Evolutionary conservation across 2,329 filamentous ascomycete species (phyloP).

Genomic region (Neofusicoccum laricinum): DNA sequence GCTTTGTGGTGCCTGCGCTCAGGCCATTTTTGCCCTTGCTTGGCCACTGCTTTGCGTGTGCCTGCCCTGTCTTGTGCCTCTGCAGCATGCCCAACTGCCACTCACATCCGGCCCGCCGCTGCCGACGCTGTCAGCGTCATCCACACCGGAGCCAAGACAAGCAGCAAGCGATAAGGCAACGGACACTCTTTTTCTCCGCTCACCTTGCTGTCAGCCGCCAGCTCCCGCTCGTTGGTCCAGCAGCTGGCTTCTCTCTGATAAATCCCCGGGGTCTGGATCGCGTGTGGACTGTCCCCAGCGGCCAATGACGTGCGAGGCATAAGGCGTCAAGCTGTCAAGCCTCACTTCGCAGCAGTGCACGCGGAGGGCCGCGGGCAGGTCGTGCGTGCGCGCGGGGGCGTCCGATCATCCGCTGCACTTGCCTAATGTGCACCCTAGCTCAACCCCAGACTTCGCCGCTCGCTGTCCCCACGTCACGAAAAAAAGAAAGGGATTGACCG

Average conservation of each 20-base stretch:
- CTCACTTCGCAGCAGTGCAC: neutral
- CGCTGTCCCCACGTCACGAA: neutral
- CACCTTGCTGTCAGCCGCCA: neutral
- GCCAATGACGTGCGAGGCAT: neutral
- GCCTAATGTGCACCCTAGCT: neutral
- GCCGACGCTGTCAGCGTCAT: too few relatives aligned
- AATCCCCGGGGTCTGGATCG: neutral
- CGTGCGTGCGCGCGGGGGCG: neutral
- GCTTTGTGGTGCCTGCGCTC: neutral
- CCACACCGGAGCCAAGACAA: neutral
- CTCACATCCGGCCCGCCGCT: too few relatives aligned
- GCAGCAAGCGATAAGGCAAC: neutral
- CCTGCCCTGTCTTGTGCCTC: neutral
- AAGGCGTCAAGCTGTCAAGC: neutral
- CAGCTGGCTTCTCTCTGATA: neutral
- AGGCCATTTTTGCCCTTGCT: neutral
- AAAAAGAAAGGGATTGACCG: neutral
- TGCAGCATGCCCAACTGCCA: neutral
- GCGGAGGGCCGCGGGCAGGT: constrained; percentile 3
- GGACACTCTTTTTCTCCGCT: neutral
- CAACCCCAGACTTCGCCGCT: constrained; percentile 1
- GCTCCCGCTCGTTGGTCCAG: neutral
- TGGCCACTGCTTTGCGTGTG: neutral
- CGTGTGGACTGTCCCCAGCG: neutral
- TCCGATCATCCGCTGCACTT: constrained; percentile 6